These are phyloP conservation scores for Pyrenochaeta sp. DNA, from an alignment of 2,329 filamentous ascomycete genomes.

Conservation along the genomic window DNA sequence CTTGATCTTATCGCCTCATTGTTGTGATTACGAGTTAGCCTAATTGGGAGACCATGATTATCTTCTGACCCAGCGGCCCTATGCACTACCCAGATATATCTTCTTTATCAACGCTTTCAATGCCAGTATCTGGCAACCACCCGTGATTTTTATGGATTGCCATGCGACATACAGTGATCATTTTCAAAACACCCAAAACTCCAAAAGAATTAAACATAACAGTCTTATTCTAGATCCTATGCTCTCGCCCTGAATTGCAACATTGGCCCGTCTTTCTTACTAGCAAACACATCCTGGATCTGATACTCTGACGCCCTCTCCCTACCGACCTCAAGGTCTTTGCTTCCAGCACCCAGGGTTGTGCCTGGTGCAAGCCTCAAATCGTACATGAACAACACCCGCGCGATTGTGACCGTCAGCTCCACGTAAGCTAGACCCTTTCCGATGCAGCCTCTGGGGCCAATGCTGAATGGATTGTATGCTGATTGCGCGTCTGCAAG, in stretches of 20 bases:
- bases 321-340: conserved; percentile 43
- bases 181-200: no score
- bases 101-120: no score
- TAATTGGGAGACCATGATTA: no score
- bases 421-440: conserved; percentile 75
- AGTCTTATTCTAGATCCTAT: conserved; percentile 1
- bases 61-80: no score
- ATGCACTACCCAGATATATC: no score
- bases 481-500: conserved; percentile 65
- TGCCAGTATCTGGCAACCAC: no score
- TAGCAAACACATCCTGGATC: conserved; percentile 76
- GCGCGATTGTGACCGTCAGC: conserved; percentile 69
- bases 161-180: background rate
- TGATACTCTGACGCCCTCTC: conserved; percentile 67
- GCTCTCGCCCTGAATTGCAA: conserved; percentile 60
- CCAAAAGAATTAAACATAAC: no score
- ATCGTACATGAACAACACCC: conserved; percentile 70
- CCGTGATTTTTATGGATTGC: background rate
- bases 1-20: no score
- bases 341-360: conserved; percentile 39
- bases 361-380: conserved; percentile 52
- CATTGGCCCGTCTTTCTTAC: conserved; percentile 74
- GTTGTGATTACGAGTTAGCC: no score
- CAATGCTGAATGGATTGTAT: conserved; percentile 78
- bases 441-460: conserved; percentile 75